Evolutionary conservation across 2,329 filamentous ascomycete species (phyloP).

Genomic region (Diplodia scrobiculata): DNA sequence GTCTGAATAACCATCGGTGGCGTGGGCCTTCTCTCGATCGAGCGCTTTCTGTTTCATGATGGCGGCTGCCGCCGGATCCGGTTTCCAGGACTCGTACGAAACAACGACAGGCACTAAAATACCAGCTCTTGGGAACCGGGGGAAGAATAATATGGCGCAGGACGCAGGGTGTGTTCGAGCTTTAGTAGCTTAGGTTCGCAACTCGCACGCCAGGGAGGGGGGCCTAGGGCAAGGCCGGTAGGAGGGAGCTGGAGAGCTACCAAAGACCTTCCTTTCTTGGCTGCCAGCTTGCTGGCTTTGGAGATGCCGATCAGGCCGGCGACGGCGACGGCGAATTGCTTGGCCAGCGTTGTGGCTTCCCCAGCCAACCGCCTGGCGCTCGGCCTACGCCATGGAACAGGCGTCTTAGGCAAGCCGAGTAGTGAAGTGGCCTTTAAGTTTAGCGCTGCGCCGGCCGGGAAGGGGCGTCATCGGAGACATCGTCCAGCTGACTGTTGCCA

Average conservation of each 20-base stretch:
- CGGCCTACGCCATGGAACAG: conserved; percentile 10
- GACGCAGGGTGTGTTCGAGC: background rate
- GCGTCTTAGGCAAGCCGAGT: conserved; percentile 4
- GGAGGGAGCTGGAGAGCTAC: background rate
- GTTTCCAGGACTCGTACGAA: background rate
- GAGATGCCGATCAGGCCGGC: background rate
- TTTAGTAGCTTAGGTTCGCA: background rate
- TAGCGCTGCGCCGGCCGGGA: conserved; percentile 19
- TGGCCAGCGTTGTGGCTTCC: background rate
- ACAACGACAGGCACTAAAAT: background rate
- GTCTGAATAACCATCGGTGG: background rate
- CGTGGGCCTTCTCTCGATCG: background rate
- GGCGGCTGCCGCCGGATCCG: background rate
- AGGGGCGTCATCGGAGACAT: conserved; percentile 18
- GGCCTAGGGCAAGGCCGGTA: background rate
- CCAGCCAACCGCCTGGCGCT: conserved; percentile 5
- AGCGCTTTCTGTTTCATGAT: conserved; percentile 11
- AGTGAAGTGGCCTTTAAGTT: conserved; percentile 21
- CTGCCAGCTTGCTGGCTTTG: background rate
- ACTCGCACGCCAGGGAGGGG: background rate
- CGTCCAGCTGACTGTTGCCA: conserved; percentile 24
- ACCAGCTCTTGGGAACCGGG: background rate
- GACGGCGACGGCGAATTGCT: background rate
- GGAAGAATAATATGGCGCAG: background rate
- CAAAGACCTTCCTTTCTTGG: background rate